Conservation (phyloP, 129 eudicot species). For the Arctium lappa region DNA sequence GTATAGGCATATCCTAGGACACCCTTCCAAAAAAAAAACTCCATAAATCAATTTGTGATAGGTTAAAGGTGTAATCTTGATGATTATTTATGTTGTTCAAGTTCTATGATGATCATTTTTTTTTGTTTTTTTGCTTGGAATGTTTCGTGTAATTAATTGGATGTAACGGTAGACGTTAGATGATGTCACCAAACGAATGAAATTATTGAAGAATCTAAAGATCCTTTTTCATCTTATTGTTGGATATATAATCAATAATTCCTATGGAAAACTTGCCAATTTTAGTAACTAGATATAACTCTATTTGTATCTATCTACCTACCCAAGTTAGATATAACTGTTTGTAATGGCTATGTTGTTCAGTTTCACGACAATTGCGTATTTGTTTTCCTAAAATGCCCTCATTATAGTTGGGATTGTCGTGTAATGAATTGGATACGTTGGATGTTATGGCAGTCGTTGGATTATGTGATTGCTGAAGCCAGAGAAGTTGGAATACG, state of each 20-base stretch:
- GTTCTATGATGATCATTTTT: neutral
- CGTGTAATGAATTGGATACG: neutral
- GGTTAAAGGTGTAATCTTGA: slow-evolving; percentile 14
- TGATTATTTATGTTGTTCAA: slow-evolving; percentile 1
- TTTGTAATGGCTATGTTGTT: neutral
- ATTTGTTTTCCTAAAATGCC: neutral
- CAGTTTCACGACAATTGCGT: neutral
- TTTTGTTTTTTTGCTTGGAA: neutral
- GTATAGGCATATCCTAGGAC: no score
- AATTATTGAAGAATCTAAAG: neutral
- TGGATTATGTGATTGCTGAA: slow-evolving; percentile 90
- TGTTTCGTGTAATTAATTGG: neutral
- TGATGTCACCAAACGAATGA: slow-evolving; percentile 8
- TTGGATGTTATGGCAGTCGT: slow-evolving; percentile 43
- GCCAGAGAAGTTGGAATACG: slow-evolving; percentile 70
- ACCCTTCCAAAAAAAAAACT: no score
- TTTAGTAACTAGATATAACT: neutral
- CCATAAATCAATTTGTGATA: neutral
- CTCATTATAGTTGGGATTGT: neutral
- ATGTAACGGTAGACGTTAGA: slow-evolving; percentile 5
- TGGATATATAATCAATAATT: neutral
- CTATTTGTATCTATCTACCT: no score
- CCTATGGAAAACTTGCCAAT: neutral
- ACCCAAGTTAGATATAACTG: neutral
- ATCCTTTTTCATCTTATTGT: neutral